These are phyloP conservation scores for Scleromitrula shiraiana DNA, from an alignment of 2,329 filamentous ascomycete genomes.

Conservation along the genomic window DNA sequence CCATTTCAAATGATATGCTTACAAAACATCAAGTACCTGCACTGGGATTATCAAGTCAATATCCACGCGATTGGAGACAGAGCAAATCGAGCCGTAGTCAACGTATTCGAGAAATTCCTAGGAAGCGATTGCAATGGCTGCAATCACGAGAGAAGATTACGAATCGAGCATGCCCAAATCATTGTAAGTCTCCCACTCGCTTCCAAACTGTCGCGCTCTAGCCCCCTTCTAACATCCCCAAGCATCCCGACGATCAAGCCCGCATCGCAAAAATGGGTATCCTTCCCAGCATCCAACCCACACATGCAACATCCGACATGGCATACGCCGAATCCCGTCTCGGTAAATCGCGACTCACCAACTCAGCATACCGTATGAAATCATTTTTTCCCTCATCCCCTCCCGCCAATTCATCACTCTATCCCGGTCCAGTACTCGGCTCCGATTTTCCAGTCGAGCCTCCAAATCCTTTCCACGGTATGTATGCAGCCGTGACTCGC, in stretches of 20 bases:
- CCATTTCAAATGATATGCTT: too few relatives aligned
- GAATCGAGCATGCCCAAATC: constrained; percentile 65
- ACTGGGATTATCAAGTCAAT: constrained; percentile 57
- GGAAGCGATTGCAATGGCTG: constrained; percentile 46
- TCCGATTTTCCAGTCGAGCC: constrained; percentile 68
- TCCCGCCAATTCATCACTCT: constrained; percentile 1
- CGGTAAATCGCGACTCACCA: constrained; percentile 43
- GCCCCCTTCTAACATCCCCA: background rate
- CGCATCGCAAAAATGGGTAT: constrained; percentile 52
- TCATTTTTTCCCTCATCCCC: constrained; percentile 42
- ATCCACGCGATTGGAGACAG: constrained; percentile 67
- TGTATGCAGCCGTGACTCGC: constrained; percentile 59
- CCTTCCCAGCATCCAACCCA: constrained; percentile 59
- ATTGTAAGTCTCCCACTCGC: constrained; percentile 32
- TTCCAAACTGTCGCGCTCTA: background rate
- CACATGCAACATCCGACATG: constrained; percentile 66
- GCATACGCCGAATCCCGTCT: constrained; percentile 55
- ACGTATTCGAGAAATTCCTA: constrained; percentile 53
- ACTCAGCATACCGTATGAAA: constrained; percentile 59
- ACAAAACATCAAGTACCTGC: constrained; percentile 40
- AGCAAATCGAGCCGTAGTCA: constrained; percentile 56
- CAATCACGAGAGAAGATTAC: constrained; percentile 49
- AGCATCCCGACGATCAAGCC: constrained; percentile 52
- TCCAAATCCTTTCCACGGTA: constrained; percentile 57
- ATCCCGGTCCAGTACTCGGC: constrained; percentile 46